Percentiles rank a stretch among this genome's conserved stretches.
Evolutionary conservation across 1,139 yeast species (phyloP).

Genomic region (Geotrichum restrictum): DNA sequence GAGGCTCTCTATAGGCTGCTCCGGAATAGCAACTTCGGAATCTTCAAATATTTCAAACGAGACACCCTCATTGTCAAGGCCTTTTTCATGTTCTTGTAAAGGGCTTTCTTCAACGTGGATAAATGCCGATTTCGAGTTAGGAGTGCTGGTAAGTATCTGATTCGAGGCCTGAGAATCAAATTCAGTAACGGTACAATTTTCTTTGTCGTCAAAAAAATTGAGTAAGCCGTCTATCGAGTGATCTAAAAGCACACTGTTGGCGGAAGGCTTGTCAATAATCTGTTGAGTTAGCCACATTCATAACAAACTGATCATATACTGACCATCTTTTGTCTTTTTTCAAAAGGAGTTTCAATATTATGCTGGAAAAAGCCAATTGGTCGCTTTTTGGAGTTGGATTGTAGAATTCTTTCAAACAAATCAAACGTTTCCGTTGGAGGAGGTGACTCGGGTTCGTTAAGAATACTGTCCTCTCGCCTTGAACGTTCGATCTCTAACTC

Average conservation of each 20-base stretch:
- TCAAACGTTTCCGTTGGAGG: constrained; percentile 46
- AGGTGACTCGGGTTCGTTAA: constrained; percentile 36
- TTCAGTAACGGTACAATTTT: not conserved
- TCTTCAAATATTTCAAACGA: not conserved
- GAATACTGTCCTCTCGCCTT: constrained; percentile 31
- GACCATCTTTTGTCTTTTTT: constrained; percentile 1
- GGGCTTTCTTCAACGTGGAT: no score
- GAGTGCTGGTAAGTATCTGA: not conserved
- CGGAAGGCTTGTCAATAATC: not conserved
- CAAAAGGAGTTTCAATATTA: constrained; percentile 11
- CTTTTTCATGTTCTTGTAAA: no score
- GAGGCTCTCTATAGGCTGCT: no score
- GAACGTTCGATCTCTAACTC: constrained; percentile 41
- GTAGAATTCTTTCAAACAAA: constrained; percentile 38
- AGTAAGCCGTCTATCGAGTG: no score
- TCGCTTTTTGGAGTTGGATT: constrained; percentile 19
- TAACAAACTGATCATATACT: not conserved
- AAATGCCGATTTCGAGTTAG: not conserved
- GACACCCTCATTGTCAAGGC: no score
- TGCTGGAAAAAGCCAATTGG: constrained; percentile 12
- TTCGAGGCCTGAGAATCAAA: not conserved
- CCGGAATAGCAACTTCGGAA: not conserved
- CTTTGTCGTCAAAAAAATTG: no score
- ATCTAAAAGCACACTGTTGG: not conserved
- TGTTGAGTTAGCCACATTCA: not conserved